Percentiles rank a stretch among this genome's conserved stretches.
phyloP scores from a whole-genome alignment of 2,329 filamentous ascomycete genomes.

The Colletotrichum higginsianum region DNA sequence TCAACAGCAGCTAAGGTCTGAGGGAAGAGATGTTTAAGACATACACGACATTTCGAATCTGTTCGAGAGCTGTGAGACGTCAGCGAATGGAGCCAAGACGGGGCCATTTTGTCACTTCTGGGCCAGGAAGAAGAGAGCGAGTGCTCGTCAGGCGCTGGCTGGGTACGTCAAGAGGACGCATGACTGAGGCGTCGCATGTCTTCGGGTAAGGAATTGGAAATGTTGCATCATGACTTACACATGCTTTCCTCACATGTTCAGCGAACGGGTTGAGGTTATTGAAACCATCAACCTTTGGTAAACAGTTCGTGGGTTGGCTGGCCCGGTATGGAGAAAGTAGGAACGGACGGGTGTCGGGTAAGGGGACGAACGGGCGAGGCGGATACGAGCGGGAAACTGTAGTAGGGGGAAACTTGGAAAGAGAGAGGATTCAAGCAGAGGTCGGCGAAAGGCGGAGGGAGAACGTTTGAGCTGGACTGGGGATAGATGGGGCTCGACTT shows the following conservation, averaged over 20 bases:
- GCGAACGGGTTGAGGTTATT: conserved; percentile 46
- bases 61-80: conserved; percentile 61
- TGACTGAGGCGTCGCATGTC: background rate
- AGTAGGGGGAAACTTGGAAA: background rate
- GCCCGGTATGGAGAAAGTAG: conserved; percentile 5
- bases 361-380: conserved; percentile 17
- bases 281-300: conserved; percentile 39
- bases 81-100: conserved; percentile 55
- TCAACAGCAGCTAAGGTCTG: conserved; percentile 41
- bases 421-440: conserved; percentile 3
- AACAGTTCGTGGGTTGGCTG: conserved; percentile 18
- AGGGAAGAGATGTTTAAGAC: conserved; percentile 46
- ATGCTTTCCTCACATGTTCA: conserved; percentile 60
- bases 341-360: conserved; percentile 2
- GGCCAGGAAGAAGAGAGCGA: conserved; percentile 42
- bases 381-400: conserved; percentile 21
- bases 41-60: conserved; percentile 67
- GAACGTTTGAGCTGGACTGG: conserved; percentile 7
- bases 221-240: conserved; percentile 54
- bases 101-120: conserved; percentile 48
- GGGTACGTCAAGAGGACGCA: background rate
- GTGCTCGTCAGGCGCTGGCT: conserved; percentile 1
- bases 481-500: background rate
- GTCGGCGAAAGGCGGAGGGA: conserved; percentile 1
- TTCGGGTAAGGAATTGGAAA: background rate